These are phyloP conservation scores for Entomortierella chlamydospora DNA, from an alignment of 192 early-diverging fungal species.

Conservation along the genomic window DNA sequence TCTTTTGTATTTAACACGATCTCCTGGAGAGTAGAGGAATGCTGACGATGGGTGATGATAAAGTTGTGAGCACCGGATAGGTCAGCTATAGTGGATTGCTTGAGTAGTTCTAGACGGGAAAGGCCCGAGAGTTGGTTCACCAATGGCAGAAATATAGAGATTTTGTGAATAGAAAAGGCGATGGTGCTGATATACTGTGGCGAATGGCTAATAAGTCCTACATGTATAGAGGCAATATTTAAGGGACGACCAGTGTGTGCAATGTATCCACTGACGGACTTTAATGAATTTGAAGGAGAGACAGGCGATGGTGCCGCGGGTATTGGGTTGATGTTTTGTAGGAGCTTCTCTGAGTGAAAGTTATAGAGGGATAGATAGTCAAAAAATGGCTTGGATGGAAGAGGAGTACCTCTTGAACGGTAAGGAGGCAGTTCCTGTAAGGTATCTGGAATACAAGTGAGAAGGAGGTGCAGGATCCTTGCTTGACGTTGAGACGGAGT, in stretches of 20 bases:
- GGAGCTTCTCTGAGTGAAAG: slow-evolving; percentile 19
- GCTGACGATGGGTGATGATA: slow-evolving; percentile 6
- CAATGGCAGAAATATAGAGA: background rate
- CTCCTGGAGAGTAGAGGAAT: slow-evolving; percentile 13
- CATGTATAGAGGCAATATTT: background rate
- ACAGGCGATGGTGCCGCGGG: background rate
- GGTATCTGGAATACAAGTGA: slow-evolving; percentile 7
- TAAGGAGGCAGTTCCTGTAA: background rate
- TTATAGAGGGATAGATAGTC: slow-evolving; percentile 28
- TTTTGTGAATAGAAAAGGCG: slow-evolving; percentile 13
- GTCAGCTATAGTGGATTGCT: background rate
- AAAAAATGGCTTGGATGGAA: slow-evolving; percentile 2
- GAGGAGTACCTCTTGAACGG: background rate
- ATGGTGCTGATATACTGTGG: slow-evolving; percentile 18
- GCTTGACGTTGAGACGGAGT: background rate
- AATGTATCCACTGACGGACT: no score
- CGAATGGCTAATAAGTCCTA: slow-evolving; percentile 8
- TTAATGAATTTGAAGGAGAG: no score
- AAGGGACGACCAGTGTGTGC: no score
- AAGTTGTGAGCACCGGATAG: slow-evolving; percentile 10
- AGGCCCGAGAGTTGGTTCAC: slow-evolving; percentile 16
- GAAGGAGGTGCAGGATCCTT: slow-evolving; percentile 10
- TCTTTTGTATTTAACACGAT: slow-evolving; percentile 5
- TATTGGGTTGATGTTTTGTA: background rate
- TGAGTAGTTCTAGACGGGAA: slow-evolving; percentile 9